Percentiles rank a stretch among this genome's conserved stretches.
Conservation (phyloP, 768 basidiomycete genomes). For the Lyophyllum semitale region DNA sequence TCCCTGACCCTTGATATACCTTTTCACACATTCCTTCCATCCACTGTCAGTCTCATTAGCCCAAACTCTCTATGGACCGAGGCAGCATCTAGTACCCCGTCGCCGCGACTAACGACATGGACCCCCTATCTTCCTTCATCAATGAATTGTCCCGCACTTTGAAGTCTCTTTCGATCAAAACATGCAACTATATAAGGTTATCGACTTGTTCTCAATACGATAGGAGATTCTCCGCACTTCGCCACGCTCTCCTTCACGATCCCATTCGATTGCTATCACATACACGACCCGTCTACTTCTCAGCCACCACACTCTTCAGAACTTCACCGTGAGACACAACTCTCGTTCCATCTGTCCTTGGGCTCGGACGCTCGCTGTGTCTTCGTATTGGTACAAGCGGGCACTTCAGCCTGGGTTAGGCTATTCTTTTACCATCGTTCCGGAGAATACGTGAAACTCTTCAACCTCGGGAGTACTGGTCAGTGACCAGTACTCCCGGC, state of each 20-base stretch:
- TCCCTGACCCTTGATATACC: slow-evolving; percentile 3
- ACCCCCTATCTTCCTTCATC: neutral
- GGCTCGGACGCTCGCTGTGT: too few relatives aligned
- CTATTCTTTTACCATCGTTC: neutral
- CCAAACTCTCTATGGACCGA: slow-evolving; percentile 13
- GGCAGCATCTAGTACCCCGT: neutral
- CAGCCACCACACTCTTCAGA: slow-evolving; percentile 14
- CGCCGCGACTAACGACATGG: neutral
- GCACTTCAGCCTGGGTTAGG: neutral
- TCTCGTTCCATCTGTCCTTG: slow-evolving; percentile 12
- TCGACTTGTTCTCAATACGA: slow-evolving; percentile 19
- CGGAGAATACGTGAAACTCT: slow-evolving; percentile 3
- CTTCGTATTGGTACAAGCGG: neutral
- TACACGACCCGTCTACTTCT: slow-evolving; percentile 21
- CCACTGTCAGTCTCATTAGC: neutral
- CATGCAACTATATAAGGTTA: slow-evolving; percentile 21
- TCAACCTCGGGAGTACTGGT: too few relatives aligned
- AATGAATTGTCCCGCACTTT: neutral
- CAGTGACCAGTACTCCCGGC: too few relatives aligned
- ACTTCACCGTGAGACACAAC: slow-evolving; percentile 17
- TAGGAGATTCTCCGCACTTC: slow-evolving; percentile 19
- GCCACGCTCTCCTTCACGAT: slow-evolving; percentile 18
- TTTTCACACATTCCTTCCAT: neutral
- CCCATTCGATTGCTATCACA: slow-evolving; percentile 24
- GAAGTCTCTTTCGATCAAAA: slow-evolving; percentile 20